A percentile compares a stretch with the other conserved stretches of the same genome.
Conservation (phyloP, 176 grass and related monocot species). For the Otatea glauca region DNA sequence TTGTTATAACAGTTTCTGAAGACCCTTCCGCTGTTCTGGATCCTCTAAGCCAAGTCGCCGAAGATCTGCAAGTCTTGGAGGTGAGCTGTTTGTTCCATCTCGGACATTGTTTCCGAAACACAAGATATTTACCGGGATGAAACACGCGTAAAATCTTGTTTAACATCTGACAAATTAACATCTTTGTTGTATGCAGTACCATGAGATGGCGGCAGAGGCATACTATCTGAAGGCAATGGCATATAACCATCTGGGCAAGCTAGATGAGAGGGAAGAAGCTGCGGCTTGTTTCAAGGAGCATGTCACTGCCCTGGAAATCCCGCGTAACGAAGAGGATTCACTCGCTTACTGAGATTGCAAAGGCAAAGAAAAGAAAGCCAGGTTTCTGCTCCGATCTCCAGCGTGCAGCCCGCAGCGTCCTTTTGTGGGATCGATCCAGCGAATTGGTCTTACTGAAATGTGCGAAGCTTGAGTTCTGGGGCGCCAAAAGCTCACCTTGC, state of each 20-base stretch:
- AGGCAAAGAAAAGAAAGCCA: too few species aligned
- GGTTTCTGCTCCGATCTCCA: too few species aligned
- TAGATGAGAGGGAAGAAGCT: constrained; percentile 71
- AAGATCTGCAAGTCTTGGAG: constrained; percentile 89
- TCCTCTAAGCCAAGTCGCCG: constrained; percentile 75
- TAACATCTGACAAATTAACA: neutral
- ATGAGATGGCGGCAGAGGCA: constrained; percentile 86
- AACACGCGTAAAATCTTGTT: neutral
- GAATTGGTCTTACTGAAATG: neutral
- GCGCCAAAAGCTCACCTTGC: too few species aligned
- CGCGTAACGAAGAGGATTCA: constrained; percentile 56
- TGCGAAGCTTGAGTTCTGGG: neutral
- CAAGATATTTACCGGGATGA: constrained; percentile 1
- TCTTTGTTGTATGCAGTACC: constrained; percentile 53
- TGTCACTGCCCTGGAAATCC: constrained; percentile 57
- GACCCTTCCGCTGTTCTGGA: constrained; percentile 75
- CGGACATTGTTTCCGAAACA: neutral
- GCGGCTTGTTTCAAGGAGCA: constrained; percentile 73
- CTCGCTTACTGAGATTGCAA: constrained; percentile 33
- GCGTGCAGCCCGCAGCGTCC: too few species aligned
- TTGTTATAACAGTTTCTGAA: constrained; percentile 54
- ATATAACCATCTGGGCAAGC: constrained; percentile 65
- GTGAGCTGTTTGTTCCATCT: constrained; percentile 44
- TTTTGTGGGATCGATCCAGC: too few species aligned
- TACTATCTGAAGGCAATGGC: constrained; percentile 78